Base-by-base conservation (phyloP, 2,329 filamentous ascomycete genomes). In the Phaeophleospora eucalypticola region DNA sequence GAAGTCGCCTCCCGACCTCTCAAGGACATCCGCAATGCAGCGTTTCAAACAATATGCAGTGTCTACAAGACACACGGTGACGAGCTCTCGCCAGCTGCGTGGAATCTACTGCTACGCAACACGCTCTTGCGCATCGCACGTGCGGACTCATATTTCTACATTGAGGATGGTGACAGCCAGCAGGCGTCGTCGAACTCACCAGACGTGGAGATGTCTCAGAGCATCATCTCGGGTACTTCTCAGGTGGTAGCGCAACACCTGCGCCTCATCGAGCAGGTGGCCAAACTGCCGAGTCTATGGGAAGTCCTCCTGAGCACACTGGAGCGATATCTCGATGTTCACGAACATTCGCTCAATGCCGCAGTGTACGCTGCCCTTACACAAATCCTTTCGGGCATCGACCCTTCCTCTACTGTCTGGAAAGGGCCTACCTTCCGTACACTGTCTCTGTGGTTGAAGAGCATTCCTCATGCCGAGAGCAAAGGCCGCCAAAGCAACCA, bases 21-120 rank as follows among this genome's bases (percentile, higher is more conserved):
- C 38, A 71, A 86, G 2, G 89, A 95, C 62, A 74, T 93, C 36
- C 79, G 88, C 36, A 91, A 91, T 58, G 89, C 87, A 72, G 89
- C 90, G 1, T 87, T 96, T 17, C 91, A 96, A 65, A 96, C 91
- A 0, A 72, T 97, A 3, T 77, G 96, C 46, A 81, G 89, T 37
- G 95, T 97, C 16, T 89, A 97, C 53, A 89, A 95, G 64, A 89
- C 88, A 1, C 94, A 94, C 53, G 89, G 89, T 9, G 86, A 90
- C 55, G 84, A 86, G 43, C 74, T 96, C 3, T 83, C 79, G 34
- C 77, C 87, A 0, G 81, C 86, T 60, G 84, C 87, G 0, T 97
- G 89, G 90, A 83, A 84, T 39, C 77, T 91, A 20, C 93, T 89
- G 58, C 79, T 95, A 45, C 83, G 86, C 49, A 82, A 80, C 4